Base-by-base conservation (phyloP, 2,329 filamentous ascomycete species). In the Epichloe festucae region DNA sequence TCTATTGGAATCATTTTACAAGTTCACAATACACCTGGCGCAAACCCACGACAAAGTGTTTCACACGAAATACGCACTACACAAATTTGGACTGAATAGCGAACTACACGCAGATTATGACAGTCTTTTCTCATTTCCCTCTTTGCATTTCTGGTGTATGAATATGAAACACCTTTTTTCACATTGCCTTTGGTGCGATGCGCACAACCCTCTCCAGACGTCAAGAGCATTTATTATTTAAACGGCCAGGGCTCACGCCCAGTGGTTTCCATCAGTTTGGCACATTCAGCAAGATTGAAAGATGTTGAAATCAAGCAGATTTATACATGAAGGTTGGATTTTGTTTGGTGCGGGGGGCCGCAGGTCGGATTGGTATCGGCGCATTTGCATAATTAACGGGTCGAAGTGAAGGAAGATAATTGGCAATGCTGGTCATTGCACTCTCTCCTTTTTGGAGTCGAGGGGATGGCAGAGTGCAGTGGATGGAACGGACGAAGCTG, bases 371-470 rank as follows among this genome's bases (percentile, higher is more conserved):
- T 17, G n/a, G 23, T 4, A 14, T n/a, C 19, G 36, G 21, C 8
- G 19, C 2, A 23, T 27, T 15, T n/a, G 11, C n/a, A 17, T 44
- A 36, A 46, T 45, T 27, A 17, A 31, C 34, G 39, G n/a, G 21
- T 36, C 21, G 35, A 14, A 17, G 12, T 31, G 36, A 36, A 40
- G 34, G 34, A 44, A 23, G 40, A 36, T 45, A 40, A 39, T 48
- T 43, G 36, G 48, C 53, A 52, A 52, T 50, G 49, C 53, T 48
- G 51, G 51, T 41, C 49, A 46, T 53, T 53, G 51, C 42, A 52
- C 51, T 51, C 51, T 50, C 44, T 52, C 50, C 43, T 46, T 53
- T 48, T 46, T 35, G 21, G 23, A 36, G 5, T 42, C 19, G 10
- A 48, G 36, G 46, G 34, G 40, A 45, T 31, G 36, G 39, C 23